phyloP scores from a whole-genome alignment of 2,329 filamentous ascomycete genomes.

The Aspergillus vadensis region DNA sequence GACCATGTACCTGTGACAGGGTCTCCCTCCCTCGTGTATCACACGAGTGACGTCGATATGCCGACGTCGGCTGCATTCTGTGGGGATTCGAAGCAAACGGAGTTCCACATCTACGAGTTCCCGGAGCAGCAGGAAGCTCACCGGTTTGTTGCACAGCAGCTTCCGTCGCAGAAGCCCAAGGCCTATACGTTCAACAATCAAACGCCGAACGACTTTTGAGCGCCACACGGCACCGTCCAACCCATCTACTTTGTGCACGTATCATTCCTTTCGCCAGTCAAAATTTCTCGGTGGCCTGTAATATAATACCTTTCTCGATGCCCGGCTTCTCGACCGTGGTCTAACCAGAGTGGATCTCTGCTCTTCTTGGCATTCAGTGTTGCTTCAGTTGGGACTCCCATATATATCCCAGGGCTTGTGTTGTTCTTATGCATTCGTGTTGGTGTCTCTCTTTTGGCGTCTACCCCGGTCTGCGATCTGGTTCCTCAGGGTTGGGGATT shows the following conservation, averaged over 20 bases:
- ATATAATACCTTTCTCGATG: not conserved
- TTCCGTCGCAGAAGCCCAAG: conserved; percentile 44
- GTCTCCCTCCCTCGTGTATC: conserved; percentile 36
- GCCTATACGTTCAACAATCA: conserved; percentile 49
- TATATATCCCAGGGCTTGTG: conserved; percentile 14
- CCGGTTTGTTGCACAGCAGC: conserved; percentile 45
- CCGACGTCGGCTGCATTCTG: conserved; percentile 25
- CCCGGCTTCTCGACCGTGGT: not conserved
- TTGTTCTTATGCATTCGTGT: conserved; percentile 19
- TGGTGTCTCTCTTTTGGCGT: conserved; percentile 19
- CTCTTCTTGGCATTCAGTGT: conserved; percentile 15
- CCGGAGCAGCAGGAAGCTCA: conserved; percentile 48
- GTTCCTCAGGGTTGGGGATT: conserved; percentile 4
- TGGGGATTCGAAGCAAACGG: conserved; percentile 38
- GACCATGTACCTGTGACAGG: conserved; percentile 35
- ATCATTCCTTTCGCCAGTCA: conserved; percentile 8
- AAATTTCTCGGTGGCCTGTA: conserved; percentile 1
- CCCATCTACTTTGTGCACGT: not conserved
- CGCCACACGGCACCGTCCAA: not conserved
- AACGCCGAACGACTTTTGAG: conserved; percentile 41
- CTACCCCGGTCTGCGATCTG: conserved; percentile 5
- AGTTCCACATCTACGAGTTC: conserved; percentile 50
- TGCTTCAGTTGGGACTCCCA: conserved; percentile 12
- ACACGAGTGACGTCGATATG: conserved; percentile 35
- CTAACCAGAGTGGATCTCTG: not conserved